Conservation (phyloP, 1,284 basidiomycete genomes). For the Cerrena zonata region DNA sequence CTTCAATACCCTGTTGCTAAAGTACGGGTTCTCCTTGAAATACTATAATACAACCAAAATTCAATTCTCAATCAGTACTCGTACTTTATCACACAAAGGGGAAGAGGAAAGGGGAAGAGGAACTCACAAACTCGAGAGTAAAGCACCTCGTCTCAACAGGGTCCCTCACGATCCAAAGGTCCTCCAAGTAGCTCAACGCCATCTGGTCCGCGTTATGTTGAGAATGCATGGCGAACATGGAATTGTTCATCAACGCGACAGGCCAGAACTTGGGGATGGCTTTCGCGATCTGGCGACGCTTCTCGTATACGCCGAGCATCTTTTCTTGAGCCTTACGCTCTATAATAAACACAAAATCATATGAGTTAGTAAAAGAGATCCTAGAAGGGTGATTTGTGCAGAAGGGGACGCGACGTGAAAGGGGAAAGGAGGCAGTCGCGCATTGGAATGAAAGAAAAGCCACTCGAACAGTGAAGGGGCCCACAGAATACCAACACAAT, state of each 20-base stretch:
- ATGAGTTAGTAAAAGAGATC: conserved; percentile 10
- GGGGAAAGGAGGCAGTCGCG: no score
- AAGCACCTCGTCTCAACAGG: conserved; percentile 63
- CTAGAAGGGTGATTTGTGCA: background rate
- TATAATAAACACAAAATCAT: conserved; percentile 24
- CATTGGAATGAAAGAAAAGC: no score
- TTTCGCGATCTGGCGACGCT: conserved; percentile 60
- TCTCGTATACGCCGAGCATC: conserved; percentile 57
- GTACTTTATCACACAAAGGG: background rate
- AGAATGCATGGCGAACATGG: conserved; percentile 51
- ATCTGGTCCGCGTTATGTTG: conserved; percentile 67
- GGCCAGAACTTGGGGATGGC: conserved; percentile 73
- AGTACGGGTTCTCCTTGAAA: conserved; percentile 81
- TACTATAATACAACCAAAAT: conserved; percentile 39
- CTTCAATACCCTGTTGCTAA: conserved; percentile 65
- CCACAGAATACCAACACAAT: conserved; percentile 2
- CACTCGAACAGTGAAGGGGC: no score
- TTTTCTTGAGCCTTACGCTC: conserved; percentile 58
- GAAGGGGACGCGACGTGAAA: no score
- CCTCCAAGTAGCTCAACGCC: conserved; percentile 71
- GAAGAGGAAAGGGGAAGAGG: background rate
- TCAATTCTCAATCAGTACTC: no score
- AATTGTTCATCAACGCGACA: conserved; percentile 68
- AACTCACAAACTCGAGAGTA: conserved; percentile 73
- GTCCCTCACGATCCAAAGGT: conserved; percentile 72